These are phyloP conservation scores for Rhodomyrtus tomentosa DNA, from an alignment of 345 rosid species.

Conservation along the genomic window DNA sequence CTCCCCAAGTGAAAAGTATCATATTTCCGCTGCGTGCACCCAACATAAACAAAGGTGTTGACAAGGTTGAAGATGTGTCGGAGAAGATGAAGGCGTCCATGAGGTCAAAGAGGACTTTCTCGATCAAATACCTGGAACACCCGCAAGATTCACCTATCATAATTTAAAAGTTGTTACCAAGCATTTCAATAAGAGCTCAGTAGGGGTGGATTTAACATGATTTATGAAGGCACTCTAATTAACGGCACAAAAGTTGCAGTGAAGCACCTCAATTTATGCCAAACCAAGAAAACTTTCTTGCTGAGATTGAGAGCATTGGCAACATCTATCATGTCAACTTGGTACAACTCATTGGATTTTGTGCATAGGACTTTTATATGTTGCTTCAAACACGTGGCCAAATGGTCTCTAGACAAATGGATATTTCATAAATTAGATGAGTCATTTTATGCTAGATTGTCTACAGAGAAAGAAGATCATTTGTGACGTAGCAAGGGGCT, in stretches of 20 bases:
- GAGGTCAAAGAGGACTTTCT: not conserved
- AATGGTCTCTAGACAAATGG: conserved; percentile 18
- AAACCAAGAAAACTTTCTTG: not conserved
- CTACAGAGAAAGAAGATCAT: conserved; percentile 11
- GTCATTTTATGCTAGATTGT: conserved; percentile 4
- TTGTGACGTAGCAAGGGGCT: conserved; percentile 18
- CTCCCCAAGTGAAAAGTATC: no score
- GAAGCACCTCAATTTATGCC: not conserved
- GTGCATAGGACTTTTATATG: not conserved
- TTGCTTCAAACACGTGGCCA: conserved; percentile 3
- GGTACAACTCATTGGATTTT: not conserved
- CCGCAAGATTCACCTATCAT: not conserved
- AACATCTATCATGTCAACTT: not conserved
- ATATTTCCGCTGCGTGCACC: no score
- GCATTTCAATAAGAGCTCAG: not conserved
- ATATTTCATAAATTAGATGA: not conserved
- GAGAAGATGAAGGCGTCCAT: not conserved
- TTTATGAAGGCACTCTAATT: not conserved
- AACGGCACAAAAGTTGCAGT: not conserved
- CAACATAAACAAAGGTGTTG: not conserved
- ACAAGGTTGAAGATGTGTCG: no score
- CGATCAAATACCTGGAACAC: not conserved
- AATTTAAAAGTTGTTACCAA: not conserved
- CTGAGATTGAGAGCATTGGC: not conserved
- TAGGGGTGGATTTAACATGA: not conserved